Conservation (phyloP, 2,329 filamentous ascomycete species). For the Cladosporium sp. region DNA sequence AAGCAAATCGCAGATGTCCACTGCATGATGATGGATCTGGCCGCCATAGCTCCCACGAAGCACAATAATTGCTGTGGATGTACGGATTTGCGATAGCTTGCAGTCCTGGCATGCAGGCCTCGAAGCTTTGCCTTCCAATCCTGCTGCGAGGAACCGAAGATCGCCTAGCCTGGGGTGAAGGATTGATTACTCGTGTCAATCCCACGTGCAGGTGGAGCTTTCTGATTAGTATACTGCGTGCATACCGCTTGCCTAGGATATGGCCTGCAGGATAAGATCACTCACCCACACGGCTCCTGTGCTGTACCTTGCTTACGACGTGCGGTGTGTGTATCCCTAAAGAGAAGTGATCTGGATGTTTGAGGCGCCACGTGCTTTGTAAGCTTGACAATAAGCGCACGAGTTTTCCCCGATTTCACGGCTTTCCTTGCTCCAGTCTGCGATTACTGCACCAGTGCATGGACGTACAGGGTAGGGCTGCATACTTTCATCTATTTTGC, state of each 20-base stretch:
- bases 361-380: not conserved
- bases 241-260: not conserved
- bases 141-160: not conserved
- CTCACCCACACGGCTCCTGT: not conserved
- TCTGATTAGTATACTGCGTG: not conserved
- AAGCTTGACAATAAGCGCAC: not conserved
- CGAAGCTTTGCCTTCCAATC: not conserved
- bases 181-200: not conserved
- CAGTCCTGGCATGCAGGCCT: not conserved
- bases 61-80: not conserved
- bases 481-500: too few species aligned
- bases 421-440: too few species aligned
- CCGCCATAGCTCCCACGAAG: not conserved
- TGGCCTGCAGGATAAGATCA: not conserved
- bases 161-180: not conserved
- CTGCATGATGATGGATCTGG: not conserved
- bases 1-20: too few species aligned
- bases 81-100: not conserved
- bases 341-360: not conserved
- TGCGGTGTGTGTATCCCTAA: not conserved
- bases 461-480: too few species aligned
- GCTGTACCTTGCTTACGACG: not conserved
- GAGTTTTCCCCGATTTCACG: not conserved
- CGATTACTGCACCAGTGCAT: too few species aligned
- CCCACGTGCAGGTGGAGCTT: conserved; percentile 1